These are phyloP conservation scores for Solanum bulbocastanum DNA, from an alignment of 257 asterid genomes.

Conservation along the genomic window DNA sequence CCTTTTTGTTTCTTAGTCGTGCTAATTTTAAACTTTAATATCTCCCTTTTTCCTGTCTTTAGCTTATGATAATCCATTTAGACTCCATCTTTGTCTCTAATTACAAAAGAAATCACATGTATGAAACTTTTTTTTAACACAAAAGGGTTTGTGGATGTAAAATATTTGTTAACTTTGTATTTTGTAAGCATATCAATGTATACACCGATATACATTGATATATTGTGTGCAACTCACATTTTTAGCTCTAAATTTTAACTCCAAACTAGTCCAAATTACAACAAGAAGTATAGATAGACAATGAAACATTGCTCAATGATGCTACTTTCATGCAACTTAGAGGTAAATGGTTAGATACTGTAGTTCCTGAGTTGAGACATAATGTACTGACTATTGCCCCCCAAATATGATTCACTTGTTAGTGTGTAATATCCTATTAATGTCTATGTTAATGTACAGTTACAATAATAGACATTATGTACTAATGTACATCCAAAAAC, in stretches of 20 bases:
- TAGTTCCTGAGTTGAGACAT: neutral
- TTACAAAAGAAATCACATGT: too few relatives aligned
- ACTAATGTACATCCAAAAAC: neutral
- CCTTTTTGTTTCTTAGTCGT: neutral
- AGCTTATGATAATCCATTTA: too few relatives aligned
- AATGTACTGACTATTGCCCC: neutral
- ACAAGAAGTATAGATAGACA: neutral
- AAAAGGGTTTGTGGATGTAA: neutral
- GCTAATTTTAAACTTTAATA: neutral
- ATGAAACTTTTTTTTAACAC: neutral
- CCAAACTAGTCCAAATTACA: neutral
- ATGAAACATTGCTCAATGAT: neutral
- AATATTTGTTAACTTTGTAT: neutral
- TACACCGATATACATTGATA: neutral
- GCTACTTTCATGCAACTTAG: neutral
- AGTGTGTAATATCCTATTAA: neutral
- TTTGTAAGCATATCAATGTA: neutral
- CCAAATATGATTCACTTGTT: neutral
- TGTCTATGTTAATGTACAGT: neutral
- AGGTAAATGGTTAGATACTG: neutral
- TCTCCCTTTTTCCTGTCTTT: too few relatives aligned
- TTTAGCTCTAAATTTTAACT: neutral
- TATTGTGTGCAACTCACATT: neutral
- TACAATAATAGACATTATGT: neutral
- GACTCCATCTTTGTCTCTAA: too few relatives aligned